Conservation (phyloP, 805 yeast genomes). For the Wickerhamomyces alni region DNA sequence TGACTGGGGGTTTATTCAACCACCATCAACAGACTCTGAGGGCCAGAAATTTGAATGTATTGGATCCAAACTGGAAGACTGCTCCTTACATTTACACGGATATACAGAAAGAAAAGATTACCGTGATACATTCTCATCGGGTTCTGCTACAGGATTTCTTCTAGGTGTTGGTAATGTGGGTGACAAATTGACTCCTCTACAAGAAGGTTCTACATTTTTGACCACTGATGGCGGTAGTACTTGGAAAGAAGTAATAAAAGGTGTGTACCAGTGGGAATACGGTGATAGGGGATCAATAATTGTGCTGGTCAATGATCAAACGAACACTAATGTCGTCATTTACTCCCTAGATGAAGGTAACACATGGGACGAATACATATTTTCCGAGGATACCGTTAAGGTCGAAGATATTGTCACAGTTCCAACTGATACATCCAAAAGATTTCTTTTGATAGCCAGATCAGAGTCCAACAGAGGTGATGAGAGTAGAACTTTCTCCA, state of each 20-base stretch:
- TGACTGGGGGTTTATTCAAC: constrained; percentile 65
- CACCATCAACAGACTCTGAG: constrained; percentile 62
- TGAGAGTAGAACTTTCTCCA: constrained; percentile 37
- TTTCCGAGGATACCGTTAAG: constrained; percentile 48
- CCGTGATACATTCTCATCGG: constrained; percentile 82
- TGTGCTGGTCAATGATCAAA: constrained; percentile 56
- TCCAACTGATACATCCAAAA: constrained; percentile 81
- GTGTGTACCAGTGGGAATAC: constrained; percentile 85
- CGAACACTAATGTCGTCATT: constrained; percentile 47
- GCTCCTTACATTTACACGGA: constrained; percentile 84
- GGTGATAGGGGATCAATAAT: constrained; percentile 92
- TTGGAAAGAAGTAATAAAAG: constrained; percentile 76
- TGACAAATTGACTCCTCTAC: constrained; percentile 37
- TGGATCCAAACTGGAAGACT: constrained; percentile 44
- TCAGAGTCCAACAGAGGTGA: constrained; percentile 39
- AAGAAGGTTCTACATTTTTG: constrained; percentile 64
- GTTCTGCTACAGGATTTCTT: constrained; percentile 83
- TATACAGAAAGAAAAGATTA: constrained; percentile 81
- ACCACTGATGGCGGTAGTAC: constrained; percentile 84
- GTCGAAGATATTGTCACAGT: constrained; percentile 79
- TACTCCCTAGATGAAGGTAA: constrained; percentile 79
- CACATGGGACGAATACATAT: constrained; percentile 63
- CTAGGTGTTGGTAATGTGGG: constrained; percentile 92
- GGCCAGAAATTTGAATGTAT: constrained; percentile 54
- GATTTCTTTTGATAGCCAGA: constrained; percentile 58